Evolutionary conservation across 2,329 filamentous ascomycete genomes (phyloP).

Genomic region (Aspergillus pseudoglaucus): DNA sequence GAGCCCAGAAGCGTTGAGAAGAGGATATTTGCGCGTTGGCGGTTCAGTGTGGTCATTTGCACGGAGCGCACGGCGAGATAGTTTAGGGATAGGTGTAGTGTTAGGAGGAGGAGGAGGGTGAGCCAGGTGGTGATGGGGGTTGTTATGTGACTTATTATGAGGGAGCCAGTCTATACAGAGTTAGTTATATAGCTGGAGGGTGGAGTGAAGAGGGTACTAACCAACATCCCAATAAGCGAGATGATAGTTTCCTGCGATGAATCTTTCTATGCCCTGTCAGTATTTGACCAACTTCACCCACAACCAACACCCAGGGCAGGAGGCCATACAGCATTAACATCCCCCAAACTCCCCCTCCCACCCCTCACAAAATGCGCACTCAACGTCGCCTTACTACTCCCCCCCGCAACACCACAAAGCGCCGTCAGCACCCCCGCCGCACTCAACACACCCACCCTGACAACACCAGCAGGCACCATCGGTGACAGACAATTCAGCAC

Average conservation of each 20-base stretch:
- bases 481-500: conserved; percentile 80
- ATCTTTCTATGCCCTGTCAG: conserved; percentile 55
- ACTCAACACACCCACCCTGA: conserved; percentile 53
- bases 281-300: too few relatives aligned
- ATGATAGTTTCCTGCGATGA: conserved; percentile 93
- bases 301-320: conserved; percentile 7
- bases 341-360: conserved; percentile 86
- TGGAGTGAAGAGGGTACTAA: conserved; percentile 35
- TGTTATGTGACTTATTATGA: conserved; percentile 71
- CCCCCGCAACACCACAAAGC: conserved; percentile 83
- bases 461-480: conserved; percentile 53
- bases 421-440: conserved; percentile 56
- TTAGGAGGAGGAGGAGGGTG: conserved; percentile 64
- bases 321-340: conserved; percentile 67
- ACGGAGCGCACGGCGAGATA: conserved; percentile 80
- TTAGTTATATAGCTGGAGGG: conserved; percentile 1
- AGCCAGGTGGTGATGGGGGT: conserved; percentile 66
- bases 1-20: conserved; percentile 52
- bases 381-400: conserved; percentile 81
- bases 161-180: conserved; percentile 55
- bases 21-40: conserved; percentile 76
- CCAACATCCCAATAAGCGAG: conserved; percentile 77
- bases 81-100: conserved; percentile 75
- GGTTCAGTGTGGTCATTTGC: conserved; percentile 74
- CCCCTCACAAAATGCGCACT: conserved; percentile 85